Percentiles rank a stretch among this genome's conserved stretches.
phyloP scores from a whole-genome alignment of 23 red algal species.

The Chondrus crispus region DNA sequence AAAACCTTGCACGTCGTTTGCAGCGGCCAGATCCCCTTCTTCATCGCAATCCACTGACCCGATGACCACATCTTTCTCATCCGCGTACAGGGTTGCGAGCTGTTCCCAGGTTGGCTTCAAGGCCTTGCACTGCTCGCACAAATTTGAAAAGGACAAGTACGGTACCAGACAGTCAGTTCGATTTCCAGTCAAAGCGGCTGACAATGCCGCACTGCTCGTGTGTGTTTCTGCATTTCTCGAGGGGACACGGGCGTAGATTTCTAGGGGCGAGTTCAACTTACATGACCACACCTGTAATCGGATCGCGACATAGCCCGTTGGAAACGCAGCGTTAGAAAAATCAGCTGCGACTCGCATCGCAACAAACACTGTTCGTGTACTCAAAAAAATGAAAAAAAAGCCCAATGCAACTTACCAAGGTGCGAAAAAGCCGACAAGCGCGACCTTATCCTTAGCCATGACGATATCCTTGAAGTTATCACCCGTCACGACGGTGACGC shows the following conservation, averaged over 20 bases:
- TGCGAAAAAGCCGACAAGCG: slow-evolving; percentile 41
- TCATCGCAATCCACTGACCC: slow-evolving; percentile 60
- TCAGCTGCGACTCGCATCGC: no score
- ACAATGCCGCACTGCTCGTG: neutral
- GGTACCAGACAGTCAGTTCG: neutral
- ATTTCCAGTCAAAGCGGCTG: neutral
- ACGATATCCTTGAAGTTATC: slow-evolving; percentile 4
- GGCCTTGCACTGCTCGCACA: neutral
- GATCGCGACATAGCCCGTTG: neutral
- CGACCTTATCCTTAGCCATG: neutral
- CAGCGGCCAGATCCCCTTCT: neutral
- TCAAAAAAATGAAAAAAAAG: no score
- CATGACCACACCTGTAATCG: neutral
- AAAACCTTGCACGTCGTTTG: slow-evolving; percentile 35
- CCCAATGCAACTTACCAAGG: slow-evolving; percentile 38
- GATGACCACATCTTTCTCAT: slow-evolving; percentile 54
- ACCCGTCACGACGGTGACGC: neutral
- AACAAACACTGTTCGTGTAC: no score
- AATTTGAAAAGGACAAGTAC: neutral
- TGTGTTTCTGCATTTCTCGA: neutral
- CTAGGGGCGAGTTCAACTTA: neutral
- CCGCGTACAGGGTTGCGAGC: slow-evolving; percentile 49
- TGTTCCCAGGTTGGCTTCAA: slow-evolving; percentile 47
- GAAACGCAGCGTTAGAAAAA: neutral
- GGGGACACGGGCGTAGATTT: neutral